Evolutionary conservation across 768 basidiomycete species (phyloP).

Genomic region (Mycena rebaudengoi): DNA sequence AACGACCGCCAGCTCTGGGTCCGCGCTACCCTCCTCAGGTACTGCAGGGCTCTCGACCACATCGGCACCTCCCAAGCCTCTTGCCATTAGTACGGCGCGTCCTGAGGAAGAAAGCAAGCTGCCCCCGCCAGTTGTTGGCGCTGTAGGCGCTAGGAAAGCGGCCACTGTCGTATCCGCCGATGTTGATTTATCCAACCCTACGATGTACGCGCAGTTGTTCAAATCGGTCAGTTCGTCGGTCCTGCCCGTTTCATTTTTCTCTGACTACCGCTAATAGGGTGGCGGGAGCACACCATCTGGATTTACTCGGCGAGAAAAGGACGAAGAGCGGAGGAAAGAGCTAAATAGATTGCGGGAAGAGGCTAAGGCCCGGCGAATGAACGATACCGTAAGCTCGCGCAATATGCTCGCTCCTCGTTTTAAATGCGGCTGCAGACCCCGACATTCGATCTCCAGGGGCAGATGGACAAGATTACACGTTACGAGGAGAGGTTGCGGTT

Average conservation of each 20-base stretch:
- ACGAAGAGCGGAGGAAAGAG: slow-evolving; percentile 77
- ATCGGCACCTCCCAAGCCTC: slow-evolving; percentile 28
- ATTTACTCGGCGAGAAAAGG: slow-evolving; percentile 55
- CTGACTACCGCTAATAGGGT: slow-evolving; percentile 35
- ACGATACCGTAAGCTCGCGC: slow-evolving; percentile 58
- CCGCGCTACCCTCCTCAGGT: slow-evolving; percentile 36
- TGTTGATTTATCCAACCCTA: slow-evolving; percentile 68
- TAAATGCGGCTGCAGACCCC: slow-evolving; percentile 43
- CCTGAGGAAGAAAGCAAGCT: slow-evolving; percentile 38
- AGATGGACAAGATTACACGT: slow-evolving; percentile 65
- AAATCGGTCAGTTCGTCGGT: slow-evolving; percentile 57
- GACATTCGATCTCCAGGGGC: slow-evolving; percentile 65
- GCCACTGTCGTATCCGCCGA: slow-evolving; percentile 59
- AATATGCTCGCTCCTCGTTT: slow-evolving; percentile 1
- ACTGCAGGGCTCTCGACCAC: slow-evolving; percentile 28
- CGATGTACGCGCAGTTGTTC: slow-evolving; percentile 72
- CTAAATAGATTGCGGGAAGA: slow-evolving; percentile 77
- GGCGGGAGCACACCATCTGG: slow-evolving; percentile 56
- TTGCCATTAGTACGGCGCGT: slow-evolving; percentile 31
- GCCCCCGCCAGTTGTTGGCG: slow-evolving; percentile 20
- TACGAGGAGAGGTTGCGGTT: slow-evolving; percentile 66
- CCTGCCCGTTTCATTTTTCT: not conserved
- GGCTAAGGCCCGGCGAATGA: slow-evolving; percentile 61
- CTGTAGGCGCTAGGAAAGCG: slow-evolving; percentile 49
- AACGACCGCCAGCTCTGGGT: slow-evolving; percentile 29